phyloP scores from a whole-genome alignment of 2,329 filamentous ascomycete species.

The Xylariaceae sp. region DNA sequence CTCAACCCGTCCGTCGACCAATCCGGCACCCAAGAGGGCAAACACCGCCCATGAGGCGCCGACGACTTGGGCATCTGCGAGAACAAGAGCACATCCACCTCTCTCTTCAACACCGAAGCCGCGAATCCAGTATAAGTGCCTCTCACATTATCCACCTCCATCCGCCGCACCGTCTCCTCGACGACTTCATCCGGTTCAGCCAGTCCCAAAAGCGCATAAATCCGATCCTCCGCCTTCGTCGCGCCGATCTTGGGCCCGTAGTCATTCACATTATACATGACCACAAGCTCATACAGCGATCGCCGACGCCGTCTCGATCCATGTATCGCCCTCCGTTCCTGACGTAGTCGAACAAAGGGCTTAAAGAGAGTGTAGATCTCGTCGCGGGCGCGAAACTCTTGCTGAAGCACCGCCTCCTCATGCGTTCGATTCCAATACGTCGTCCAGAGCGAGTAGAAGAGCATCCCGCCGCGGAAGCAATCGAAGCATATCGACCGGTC shows the following conservation, averaged over 20 bases:
- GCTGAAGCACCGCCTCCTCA: constrained; percentile 5
- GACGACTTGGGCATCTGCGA: constrained; percentile 25
- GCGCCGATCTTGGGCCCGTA: constrained; percentile 24
- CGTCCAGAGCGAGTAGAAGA: constrained; percentile 32
- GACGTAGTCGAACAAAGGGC: constrained; percentile 25
- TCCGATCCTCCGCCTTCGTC: constrained; percentile 28
- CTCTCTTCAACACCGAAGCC: constrained; percentile 21
- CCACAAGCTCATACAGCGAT: constrained; percentile 26
- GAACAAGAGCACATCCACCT: constrained; percentile 29
- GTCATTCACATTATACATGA: constrained; percentile 31
- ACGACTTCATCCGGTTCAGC: constrained; percentile 20
- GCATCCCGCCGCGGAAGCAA: constrained; percentile 15
- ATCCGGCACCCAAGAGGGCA: constrained; percentile 35
- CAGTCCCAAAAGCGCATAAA: constrained; percentile 32
- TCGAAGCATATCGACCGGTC: constrained; percentile 14
- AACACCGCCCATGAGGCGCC: constrained; percentile 11
- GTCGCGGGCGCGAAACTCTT: constrained; percentile 18
- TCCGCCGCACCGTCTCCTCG: constrained; percentile 8
- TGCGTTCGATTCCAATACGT: constrained; percentile 25
- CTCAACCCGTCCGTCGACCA: constrained; percentile 26
- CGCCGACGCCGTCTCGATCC: constrained; percentile 4
- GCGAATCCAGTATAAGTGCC: constrained; percentile 15
- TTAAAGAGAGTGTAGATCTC: constrained; percentile 22
- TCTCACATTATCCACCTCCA: constrained; percentile 11
- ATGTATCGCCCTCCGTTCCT: constrained; percentile 32